A percentile compares a stretch with the other conserved stretches of the same genome.
These are phyloP conservation scores for Mycena filopes DNA, from an alignment of 768 basidiomycete species.

Conservation along the genomic window DNA sequence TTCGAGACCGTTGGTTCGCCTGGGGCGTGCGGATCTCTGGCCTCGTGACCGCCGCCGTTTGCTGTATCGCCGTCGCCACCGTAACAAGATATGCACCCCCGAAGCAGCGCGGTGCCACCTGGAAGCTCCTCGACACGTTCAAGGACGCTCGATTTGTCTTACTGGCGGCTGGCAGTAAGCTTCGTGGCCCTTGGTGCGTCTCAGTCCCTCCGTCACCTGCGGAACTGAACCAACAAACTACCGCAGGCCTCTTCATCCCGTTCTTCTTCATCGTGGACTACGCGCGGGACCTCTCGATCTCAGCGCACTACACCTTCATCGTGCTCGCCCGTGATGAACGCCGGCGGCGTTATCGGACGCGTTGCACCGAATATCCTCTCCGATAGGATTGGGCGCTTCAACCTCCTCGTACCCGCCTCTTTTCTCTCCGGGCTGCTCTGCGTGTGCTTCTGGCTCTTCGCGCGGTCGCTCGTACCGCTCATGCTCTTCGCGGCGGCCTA, in stretches of 20 bases:
- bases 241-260: slow-evolving; percentile 75
- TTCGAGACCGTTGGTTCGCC: slow-evolving; percentile 64
- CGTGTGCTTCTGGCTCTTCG: slow-evolving; percentile 66
- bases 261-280: slow-evolving; percentile 77
- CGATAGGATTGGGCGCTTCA: slow-evolving; percentile 74
- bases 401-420: slow-evolving; percentile 71
- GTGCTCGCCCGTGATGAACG: slow-evolving; percentile 77
- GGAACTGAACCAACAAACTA: not conserved
- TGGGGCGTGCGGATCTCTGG: slow-evolving; percentile 72
- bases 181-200: slow-evolving; percentile 70
- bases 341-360: slow-evolving; percentile 72
- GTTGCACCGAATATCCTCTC: slow-evolving; percentile 71
- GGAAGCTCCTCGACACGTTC: slow-evolving; percentile 47
- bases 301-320: slow-evolving; percentile 56
- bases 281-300: slow-evolving; percentile 54
- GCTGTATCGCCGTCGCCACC: slow-evolving; percentile 61
- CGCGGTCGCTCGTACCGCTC: slow-evolving; percentile 51
- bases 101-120: slow-evolving; percentile 41
- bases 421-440: slow-evolving; percentile 71
- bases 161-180: slow-evolving; percentile 62
- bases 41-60: slow-evolving; percentile 54
- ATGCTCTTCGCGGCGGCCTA: slow-evolving; percentile 65
- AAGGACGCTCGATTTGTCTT: slow-evolving; percentile 64
- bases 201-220: not conserved
- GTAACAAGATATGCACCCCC: slow-evolving; percentile 50